These are phyloP conservation scores for Apiotrichum montevideense DNA, from an alignment of 1,284 basidiomycete species.

Conservation along the genomic window DNA sequence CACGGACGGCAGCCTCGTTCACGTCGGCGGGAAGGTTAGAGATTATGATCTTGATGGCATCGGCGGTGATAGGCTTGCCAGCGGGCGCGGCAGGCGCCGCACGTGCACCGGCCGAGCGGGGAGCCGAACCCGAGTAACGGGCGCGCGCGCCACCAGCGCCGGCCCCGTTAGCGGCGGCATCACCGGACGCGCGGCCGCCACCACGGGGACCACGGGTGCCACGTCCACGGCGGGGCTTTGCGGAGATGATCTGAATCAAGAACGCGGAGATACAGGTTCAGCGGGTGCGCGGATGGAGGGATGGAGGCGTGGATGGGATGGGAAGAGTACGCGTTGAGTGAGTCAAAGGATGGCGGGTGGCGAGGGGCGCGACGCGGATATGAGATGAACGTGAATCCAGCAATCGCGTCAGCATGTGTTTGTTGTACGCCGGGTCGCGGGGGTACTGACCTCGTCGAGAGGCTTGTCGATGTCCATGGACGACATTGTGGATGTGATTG, in stretches of 20 bases:
- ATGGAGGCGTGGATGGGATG: not conserved
- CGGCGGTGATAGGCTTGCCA: slow-evolving; percentile 45
- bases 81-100: slow-evolving; percentile 22
- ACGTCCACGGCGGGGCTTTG: slow-evolving; percentile 48
- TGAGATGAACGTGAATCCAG: not conserved
- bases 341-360: slow-evolving; percentile 2
- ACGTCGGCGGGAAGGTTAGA: slow-evolving; percentile 94
- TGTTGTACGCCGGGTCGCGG: not conserved
- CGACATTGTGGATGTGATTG: slow-evolving; percentile 23
- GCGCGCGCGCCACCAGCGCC: slow-evolving; percentile 51
- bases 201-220: slow-evolving; percentile 52
- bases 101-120: slow-evolving; percentile 16
- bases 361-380: not conserved
- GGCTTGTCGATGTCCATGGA: slow-evolving; percentile 63
- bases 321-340: not conserved
- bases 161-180: slow-evolving; percentile 14
- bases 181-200: slow-evolving; percentile 23
- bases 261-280: not conserved
- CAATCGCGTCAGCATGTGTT: slow-evolving; percentile 7
- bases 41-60: slow-evolving; percentile 87
- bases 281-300: not conserved
- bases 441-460: slow-evolving; percentile 70
- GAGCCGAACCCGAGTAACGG: slow-evolving; percentile 39
- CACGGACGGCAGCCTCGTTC: slow-evolving; percentile 87
- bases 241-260: slow-evolving; percentile 61